These are phyloP conservation scores for Acanthamoeba quina DNA, from an alignment of 208 protist genomes.

Conservation along the genomic window DNA sequence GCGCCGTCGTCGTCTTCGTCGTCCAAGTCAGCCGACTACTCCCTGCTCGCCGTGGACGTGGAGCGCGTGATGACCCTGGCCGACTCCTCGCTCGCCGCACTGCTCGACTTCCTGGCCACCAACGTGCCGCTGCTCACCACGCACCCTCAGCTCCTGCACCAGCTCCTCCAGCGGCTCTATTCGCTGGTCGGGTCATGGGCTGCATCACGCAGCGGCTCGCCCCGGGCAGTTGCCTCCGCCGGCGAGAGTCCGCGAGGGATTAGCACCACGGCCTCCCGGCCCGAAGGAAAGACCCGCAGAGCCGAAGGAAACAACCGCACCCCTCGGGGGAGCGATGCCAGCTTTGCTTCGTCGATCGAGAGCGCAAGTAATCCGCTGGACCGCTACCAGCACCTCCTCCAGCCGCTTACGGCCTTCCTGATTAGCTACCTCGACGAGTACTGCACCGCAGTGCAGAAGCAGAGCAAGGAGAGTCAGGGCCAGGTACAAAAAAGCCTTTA, in stretches of 20 bases:
- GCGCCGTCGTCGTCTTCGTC: not conserved
- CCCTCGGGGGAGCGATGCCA: not conserved
- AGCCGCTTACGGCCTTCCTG: not conserved
- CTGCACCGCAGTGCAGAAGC: not conserved
- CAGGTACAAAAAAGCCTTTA: too few relatives aligned
- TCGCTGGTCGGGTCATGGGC: constrained; percentile 29
- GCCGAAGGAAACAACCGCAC: not conserved
- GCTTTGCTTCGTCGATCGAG: not conserved
- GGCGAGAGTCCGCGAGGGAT: not conserved
- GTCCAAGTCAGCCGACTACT: not conserved
- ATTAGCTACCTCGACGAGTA: not conserved
- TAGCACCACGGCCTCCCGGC: not conserved
- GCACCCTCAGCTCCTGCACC: constrained; percentile 28
- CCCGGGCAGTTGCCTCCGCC: not conserved
- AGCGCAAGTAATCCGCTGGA: not conserved
- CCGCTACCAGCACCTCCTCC: not conserved
- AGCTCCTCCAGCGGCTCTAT: constrained; percentile 22
- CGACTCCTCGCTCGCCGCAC: not conserved
- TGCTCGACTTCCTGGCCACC: constrained; percentile 19
- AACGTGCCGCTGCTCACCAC: constrained; percentile 23
- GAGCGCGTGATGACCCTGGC: constrained; percentile 28
- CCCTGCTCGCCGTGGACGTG: not conserved
- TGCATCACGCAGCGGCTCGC: not conserved
- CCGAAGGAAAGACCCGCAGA: not conserved
- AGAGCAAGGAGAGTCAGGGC: constrained; percentile 9